Evolutionary conservation across 257 asterid genomes (phyloP).

Genomic region (Primulina tabacum): DNA sequence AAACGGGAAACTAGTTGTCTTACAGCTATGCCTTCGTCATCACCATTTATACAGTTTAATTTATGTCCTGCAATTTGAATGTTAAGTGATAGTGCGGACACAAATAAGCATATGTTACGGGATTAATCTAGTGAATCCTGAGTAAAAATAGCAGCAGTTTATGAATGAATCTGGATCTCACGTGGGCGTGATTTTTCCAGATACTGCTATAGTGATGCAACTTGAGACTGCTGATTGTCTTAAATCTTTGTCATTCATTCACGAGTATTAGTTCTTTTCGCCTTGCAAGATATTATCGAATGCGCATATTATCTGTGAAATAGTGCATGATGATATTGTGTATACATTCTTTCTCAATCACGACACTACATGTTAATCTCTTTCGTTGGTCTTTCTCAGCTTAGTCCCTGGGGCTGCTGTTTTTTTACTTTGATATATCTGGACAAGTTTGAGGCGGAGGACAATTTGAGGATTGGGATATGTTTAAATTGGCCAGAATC

Average conservation of each 20-base stretch:
- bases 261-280: not conserved
- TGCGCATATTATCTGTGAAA: not conserved
- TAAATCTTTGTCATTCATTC: not conserved
- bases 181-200: not conserved
- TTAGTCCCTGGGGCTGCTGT: not conserved
- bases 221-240: not conserved
- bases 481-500: constrained; percentile 10
- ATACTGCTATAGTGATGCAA: not conserved
- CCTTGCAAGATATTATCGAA: not conserved
- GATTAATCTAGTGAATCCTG: not conserved
- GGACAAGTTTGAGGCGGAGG: not conserved
- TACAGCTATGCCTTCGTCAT: not conserved
- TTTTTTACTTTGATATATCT: not conserved
- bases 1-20: constrained; percentile 1
- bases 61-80: not conserved
- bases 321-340: not conserved
- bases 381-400: constrained; percentile 2
- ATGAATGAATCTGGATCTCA: constrained; percentile 9
- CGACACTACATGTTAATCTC: not conserved
- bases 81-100: not conserved
- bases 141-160: constrained; percentile 5
- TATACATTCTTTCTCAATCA: not conserved
- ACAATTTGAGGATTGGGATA: constrained; percentile 13
- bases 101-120: too few species aligned
- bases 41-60: not conserved